Evolutionary conservation across 768 basidiomycete species (phyloP).

Genomic region (Cystofilobasidium ferigula): DNA sequence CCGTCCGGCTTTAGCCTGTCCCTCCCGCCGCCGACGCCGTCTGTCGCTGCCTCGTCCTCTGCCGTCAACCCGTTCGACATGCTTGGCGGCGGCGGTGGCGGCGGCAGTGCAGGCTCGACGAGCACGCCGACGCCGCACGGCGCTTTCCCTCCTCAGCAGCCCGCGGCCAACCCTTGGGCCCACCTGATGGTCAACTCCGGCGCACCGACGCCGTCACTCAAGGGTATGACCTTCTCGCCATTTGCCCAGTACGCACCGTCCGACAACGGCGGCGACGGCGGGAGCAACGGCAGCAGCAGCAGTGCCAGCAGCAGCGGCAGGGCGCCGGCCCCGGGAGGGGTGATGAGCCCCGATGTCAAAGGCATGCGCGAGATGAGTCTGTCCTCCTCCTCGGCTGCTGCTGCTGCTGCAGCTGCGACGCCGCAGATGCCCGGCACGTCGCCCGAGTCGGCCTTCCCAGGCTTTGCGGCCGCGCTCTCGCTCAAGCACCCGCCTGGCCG

Average conservation of each 20-base stretch:
- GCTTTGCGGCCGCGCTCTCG: too few species aligned
- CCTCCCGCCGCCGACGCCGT: background rate
- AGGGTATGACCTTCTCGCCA: constrained; percentile 12
- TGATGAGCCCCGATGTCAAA: background rate
- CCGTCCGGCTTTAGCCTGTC: background rate
- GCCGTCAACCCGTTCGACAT: background rate
- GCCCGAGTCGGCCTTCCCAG: too few species aligned
- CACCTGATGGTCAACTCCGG: constrained; percentile 23
- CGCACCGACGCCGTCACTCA: constrained; percentile 22
- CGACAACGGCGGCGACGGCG: background rate
- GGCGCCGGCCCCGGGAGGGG: background rate
- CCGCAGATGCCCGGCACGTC: too few species aligned
- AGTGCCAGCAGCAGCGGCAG: background rate
- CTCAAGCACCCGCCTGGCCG: background rate
- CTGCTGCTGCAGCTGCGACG: too few species aligned
- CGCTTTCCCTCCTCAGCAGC: background rate
- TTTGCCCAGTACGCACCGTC: too few species aligned
- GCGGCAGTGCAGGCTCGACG: background rate
- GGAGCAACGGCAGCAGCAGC: too few species aligned
- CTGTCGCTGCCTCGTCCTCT: background rate
- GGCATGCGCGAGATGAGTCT: background rate
- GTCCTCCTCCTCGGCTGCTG: too few species aligned
- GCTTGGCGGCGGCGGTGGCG: background rate
- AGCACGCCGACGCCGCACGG: background rate
- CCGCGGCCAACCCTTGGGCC: constrained; percentile 19